Evolutionary conservation across 208 protist species (phyloP), one percentile per base, ranked within the genome.

Genomic region (Acanthamoeba sp.): DNA sequence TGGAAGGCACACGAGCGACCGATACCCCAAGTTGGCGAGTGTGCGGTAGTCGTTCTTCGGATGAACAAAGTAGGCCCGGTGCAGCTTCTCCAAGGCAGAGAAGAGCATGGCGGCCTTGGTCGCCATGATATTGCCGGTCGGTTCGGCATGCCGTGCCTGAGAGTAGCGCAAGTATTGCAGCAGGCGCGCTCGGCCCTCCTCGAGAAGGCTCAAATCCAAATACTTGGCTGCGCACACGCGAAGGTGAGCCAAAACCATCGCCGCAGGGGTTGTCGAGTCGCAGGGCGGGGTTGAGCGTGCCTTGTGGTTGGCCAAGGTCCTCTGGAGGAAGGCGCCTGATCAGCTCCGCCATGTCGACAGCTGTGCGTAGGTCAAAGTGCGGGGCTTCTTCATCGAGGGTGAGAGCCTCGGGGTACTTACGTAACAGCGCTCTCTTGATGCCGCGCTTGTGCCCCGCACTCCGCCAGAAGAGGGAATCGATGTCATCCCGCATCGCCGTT

Each of bases 1-100:
- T 52, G 20, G 48, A 50, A 9, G 18, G 12, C 45, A n/a, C n/a
- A n/a, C n/a, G n/a, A 50, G 34, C 12, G 36, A 42, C 1, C 24
- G 7, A 29, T 78, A 40, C 66, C 66, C 66, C 14, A 78, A 32
- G 36, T 78, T 78, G 66, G 32, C 12, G 66, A 78, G 66, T 22
- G n/a, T 40, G 66, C 66, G 66, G 66, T 78, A 40, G n/a, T 78
- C 66, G n/a, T 34, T 78, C n/a, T 78, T 78, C 29, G 66, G 66
- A 38, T 78, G 32, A 22, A 78, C 29, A 9, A 78, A 32, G n/a
- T 78, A 29, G 14, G 66, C 66, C 29, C 36, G 66, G 36, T 78
- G 66, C 20, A 78, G 66, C 36, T 42, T 78, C 36, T 36, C 66
- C 24, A 78, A 40, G 14, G 66, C 29, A 9, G 66, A 36, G 32